phyloP scores from a whole-genome alignment of 208 protist genomes.

The Lotmaria passim region DNA sequence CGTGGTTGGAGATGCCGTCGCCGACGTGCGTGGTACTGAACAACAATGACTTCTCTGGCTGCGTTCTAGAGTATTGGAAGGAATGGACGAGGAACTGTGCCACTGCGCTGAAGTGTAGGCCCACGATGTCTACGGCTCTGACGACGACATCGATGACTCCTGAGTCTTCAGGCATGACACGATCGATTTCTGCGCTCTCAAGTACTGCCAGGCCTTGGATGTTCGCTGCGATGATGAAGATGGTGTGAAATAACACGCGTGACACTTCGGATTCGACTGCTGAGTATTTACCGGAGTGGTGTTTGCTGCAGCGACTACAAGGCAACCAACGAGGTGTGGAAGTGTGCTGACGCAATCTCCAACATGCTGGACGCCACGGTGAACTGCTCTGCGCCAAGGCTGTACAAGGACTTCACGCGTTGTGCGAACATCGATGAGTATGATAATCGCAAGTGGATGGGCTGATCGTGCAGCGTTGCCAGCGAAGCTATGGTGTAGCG shows the following conservation, averaged over 20 bases:
- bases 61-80: not conserved
- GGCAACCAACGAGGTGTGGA: not conserved
- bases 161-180: not conserved
- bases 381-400: conserved; percentile 1
- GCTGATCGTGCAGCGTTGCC: conserved; percentile 2
- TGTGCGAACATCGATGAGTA: conserved; percentile 8
- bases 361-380: not conserved
- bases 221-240: conserved; percentile 1
- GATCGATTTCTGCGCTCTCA: not conserved
- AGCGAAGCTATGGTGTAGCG: not conserved
- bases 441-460: not conserved
- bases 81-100: not conserved
- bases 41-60: not conserved
- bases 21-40: not conserved
- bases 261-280: not conserved
- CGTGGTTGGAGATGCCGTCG: not conserved
- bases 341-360: not conserved
- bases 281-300: not conserved
- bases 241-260: not conserved
- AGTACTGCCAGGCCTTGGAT: not conserved
- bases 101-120: not conserved
- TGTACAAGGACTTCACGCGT: not conserved
- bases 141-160: not conserved
- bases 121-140: not conserved
- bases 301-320: conserved; percentile 9